These are phyloP conservation scores for Bimuria novae-zelandiae DNA, from an alignment of 2,329 filamentous ascomycete species.

Conservation along the genomic window DNA sequence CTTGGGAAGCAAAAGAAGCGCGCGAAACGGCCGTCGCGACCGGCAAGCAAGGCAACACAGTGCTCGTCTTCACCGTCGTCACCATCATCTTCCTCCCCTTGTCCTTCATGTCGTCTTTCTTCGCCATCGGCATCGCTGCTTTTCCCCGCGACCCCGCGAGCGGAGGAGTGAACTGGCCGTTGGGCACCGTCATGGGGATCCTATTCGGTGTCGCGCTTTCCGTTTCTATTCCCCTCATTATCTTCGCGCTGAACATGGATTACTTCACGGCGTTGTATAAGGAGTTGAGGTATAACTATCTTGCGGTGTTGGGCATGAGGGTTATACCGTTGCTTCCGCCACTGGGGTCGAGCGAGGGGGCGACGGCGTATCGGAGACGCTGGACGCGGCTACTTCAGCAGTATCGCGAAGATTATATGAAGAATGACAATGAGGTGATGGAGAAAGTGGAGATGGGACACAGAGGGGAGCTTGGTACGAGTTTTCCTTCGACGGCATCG, in stretches of 20 bases:
- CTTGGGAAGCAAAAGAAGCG: slow-evolving; percentile 18
- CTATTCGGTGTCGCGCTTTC: slow-evolving; percentile 10
- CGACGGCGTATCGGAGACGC: slow-evolving; percentile 7
- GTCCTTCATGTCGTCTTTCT: slow-evolving; percentile 22
- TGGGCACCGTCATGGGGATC: slow-evolving; percentile 10
- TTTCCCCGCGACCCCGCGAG: slow-evolving; percentile 12
- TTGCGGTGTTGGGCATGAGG: slow-evolving; percentile 3
- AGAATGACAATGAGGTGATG: neutral
- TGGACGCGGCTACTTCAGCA: slow-evolving; percentile 9
- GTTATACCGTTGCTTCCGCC: slow-evolving; percentile 3
- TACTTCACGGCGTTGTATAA: slow-evolving; percentile 1
- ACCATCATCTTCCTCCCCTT: slow-evolving; percentile 20
- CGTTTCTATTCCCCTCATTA: slow-evolving; percentile 10
- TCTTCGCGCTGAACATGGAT: slow-evolving; percentile 13
- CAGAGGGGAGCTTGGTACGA: neutral
- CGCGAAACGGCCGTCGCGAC: slow-evolving; percentile 15
- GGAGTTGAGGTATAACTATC: slow-evolving; percentile 10
- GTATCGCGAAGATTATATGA: slow-evolving; percentile 1
- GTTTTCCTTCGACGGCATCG: neutral
- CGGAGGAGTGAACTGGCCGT: slow-evolving; percentile 11
- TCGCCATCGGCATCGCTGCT: slow-evolving; percentile 13
- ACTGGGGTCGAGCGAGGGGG: neutral
- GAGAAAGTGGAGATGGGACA: neutral
- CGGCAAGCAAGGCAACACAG: slow-evolving; percentile 17
- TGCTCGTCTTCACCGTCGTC: slow-evolving; percentile 19